Conservation (phyloP, 2,329 filamentous ascomycete species). For the Trichoderma sp. region DNA sequence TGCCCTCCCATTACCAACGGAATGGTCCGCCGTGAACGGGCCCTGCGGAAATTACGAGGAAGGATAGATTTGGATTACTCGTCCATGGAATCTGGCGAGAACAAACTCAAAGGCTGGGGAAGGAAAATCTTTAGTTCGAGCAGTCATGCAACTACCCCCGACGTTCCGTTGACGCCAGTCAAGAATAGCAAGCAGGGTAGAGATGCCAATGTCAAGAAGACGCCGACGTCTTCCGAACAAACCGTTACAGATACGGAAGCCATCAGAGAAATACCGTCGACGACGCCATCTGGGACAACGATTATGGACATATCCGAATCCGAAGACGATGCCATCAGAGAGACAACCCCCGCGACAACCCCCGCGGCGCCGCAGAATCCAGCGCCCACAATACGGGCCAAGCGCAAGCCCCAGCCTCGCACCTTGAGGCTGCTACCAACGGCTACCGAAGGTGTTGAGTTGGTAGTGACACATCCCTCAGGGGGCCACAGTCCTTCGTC, state of each 20-base stretch:
- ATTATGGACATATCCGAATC: not conserved
- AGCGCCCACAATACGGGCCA: slow-evolving; percentile 25
- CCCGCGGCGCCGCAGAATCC: slow-evolving; percentile 21
- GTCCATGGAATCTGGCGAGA: slow-evolving; percentile 36
- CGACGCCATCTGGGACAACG: slow-evolving; percentile 1
- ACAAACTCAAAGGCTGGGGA: slow-evolving; percentile 40
- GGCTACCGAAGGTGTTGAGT: slow-evolving; percentile 39
- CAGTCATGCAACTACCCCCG: slow-evolving; percentile 24
- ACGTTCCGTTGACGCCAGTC: slow-evolving; percentile 33
- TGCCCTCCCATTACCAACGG: slow-evolving; percentile 75
- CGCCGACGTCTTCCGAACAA: slow-evolving; percentile 11
- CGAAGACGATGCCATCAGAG: slow-evolving; percentile 18
- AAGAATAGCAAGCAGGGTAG: slow-evolving; percentile 4
- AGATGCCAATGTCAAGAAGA: slow-evolving; percentile 2
- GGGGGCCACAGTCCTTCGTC: slow-evolving; percentile 46
- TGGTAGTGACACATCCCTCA: slow-evolving; percentile 30
- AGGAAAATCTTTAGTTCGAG: slow-evolving; percentile 38
- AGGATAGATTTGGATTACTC: slow-evolving; percentile 48
- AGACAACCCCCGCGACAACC: slow-evolving; percentile 22
- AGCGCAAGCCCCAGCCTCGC: slow-evolving; percentile 34
- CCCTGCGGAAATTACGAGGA: slow-evolving; percentile 62
- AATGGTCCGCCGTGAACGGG: slow-evolving; percentile 81
- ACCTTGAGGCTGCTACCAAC: slow-evolving; percentile 39
- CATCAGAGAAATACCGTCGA: not conserved
- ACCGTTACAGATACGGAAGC: slow-evolving; percentile 11